Evolutionary conservation across 2,329 filamentous ascomycete genomes (phyloP), one percentile per base, ranked within the genome.

Genomic region (Aureobasidium sp.): DNA sequence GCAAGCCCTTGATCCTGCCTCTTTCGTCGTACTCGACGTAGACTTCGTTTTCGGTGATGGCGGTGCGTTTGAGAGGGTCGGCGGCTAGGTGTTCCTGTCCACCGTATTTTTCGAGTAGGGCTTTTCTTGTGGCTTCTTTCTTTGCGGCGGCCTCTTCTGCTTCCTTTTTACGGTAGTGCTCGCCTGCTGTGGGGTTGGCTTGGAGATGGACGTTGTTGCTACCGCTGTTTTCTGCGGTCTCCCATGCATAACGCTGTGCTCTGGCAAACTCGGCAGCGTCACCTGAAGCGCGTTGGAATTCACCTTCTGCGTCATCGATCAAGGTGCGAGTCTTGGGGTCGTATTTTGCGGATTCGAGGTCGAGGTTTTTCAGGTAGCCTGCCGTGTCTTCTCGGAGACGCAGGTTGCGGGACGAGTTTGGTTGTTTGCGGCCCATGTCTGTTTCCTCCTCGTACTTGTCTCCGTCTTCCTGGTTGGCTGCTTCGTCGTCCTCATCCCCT

Each of bases 1-100:
- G 87, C 29, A 85, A 85, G n/a, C 93, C 92, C 77, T 97, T 97
- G 78, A 97, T 87, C 58, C 87, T 79, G 5, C 94, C 94, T 9
- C 85, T 83, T 73, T 96, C 91, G 71, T 97, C 94, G 73, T 99
- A 99, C 74, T 99, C 94, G 65, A 97, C 86, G 70, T 92, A 99
- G 37, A 80, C 81, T 72, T 97, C 94, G 5, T 88, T 92, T 72
- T 95, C 90, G 2, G 86, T 84, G 29, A 96, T 83, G 39, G 86
- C 84, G 64, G 86, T 81, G 51, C 86, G 84, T 57, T 84, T 85
- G 45, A 91, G 76, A 0, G 68, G 66, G n/a, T 68, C 63, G 8
- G 87, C 84, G 69, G 80, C 73, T 31, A 87, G 73, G 68, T 83
- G 78, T 62, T 88, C 83, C 66, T 84, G 85, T 12, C 81, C 85